Evolutionary conservation across 306 rosid genomes (phyloP).

Genomic region (Sicyos baderoa): DNA sequence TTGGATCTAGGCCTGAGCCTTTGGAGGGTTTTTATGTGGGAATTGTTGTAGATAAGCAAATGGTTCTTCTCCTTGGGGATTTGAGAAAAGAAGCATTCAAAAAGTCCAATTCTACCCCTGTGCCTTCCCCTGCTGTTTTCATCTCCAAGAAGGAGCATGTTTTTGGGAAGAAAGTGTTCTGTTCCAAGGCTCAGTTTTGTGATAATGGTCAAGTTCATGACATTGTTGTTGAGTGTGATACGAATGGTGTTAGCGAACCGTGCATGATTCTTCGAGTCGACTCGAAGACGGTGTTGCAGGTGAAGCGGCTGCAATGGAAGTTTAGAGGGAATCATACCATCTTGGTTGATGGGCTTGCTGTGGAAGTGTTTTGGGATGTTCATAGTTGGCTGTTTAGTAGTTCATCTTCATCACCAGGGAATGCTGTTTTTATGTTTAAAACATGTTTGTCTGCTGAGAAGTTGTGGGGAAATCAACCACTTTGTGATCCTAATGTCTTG

Average conservation of each 20-base stretch:
- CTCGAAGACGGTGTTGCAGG: constrained; percentile 74
- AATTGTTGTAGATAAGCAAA: constrained; percentile 60
- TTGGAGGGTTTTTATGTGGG: constrained; percentile 67
- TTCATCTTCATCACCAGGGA: constrained; percentile 54
- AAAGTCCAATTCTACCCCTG: constrained; percentile 54
- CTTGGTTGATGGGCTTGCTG: constrained; percentile 68
- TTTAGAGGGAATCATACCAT: constrained; percentile 86
- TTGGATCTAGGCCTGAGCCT: constrained; percentile 80
- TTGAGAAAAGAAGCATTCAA: constrained; percentile 84
- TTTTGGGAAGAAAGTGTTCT: constrained; percentile 64
- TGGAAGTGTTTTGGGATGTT: constrained; percentile 93
- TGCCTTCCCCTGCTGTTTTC: constrained; percentile 47
- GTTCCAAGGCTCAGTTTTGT: constrained; percentile 67
- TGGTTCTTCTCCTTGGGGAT: constrained; percentile 93
- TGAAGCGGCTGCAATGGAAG: constrained; percentile 81
- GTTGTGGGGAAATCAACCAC: constrained; percentile 50
- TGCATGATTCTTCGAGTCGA: constrained; percentile 63
- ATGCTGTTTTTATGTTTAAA: constrained; percentile 90
- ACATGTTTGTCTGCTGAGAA: constrained; percentile 60
- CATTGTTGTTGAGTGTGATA: constrained; percentile 80
- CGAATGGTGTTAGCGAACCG: constrained; percentile 48
- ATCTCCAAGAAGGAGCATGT: constrained; percentile 78
- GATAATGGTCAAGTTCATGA: constrained; percentile 74
- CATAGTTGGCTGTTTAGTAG: constrained; percentile 88
- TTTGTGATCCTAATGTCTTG: constrained; percentile 49